Base-by-base conservation (phyloP, 805 yeast species). In the Suhomyces tanzawaensis region DNA sequence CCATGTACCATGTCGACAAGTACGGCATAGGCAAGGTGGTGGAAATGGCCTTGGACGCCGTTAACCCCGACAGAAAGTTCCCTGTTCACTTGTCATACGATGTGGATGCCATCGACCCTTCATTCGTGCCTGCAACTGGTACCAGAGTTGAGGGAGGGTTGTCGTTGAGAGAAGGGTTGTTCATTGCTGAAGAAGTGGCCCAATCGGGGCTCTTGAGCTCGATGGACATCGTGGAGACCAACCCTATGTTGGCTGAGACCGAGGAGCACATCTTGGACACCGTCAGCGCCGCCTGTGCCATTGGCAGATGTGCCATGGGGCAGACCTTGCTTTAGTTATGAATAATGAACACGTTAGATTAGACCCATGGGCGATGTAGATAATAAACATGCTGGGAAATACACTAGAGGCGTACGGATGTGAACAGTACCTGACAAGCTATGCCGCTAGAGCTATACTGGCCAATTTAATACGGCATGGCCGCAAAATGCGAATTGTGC, bases 91-190 rank as follows among this genome's bases (percentile, higher is more conserved):
- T 93, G 48, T 83, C 95, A 19, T 91, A 90, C 59, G 99, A 91
- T 58, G 97, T 91, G 30, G 99, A 91, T 64, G 97, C 97, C 29
- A 82, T 93, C 41, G 99, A 91, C 64, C 98, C 98, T 33, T 74
- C 80, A 45, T 89, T 72, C 57, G 96, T 93, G 11, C 97, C 96
- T 14, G 95, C 97, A 27, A 91, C 99, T 1, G 99, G 99, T 38
- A 93, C 99, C 1, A 91, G 97, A 29, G 99, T 91, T 12, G 81
- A 95, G 60, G 98, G 98, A 47, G 99, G 99, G 3, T 71, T 91
- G 47, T 82, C 96, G 7, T 74, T 91, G 62, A 79, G 99, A 67
- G 99, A 91, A 66, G 97, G 96, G 34, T 74, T 93, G 59, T 91
- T 84, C 58, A 65, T 91, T 37, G 93, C 90, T 44, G 99, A 91